Evolutionary conservation across 371 early-diverging fungal species (phyloP), one percentile per base, ranked within the genome.

Genomic region (Antonospora locustae): DNA sequence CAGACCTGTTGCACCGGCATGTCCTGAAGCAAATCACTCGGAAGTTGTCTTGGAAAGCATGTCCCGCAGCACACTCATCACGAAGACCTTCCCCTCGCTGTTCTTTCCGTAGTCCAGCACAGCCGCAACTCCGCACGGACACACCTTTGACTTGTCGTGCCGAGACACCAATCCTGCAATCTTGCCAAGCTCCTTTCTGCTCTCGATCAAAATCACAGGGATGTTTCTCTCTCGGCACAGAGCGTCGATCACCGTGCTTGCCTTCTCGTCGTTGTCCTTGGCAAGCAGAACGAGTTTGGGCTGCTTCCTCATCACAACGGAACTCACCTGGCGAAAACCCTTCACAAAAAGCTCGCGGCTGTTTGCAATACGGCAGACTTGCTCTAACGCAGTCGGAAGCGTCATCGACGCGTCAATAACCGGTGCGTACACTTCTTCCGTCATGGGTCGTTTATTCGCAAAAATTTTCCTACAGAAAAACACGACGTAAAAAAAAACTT

Each of bases 281-380:
- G 67, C 37, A 23, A 70, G 25, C 40, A 70, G 24, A 30, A 70
- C 61, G 30, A 70, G 22, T 17, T 51, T 36, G 27, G 64, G 41
- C 9, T 61, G 14, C 0, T 50, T 47, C 1, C 40, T 34, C n/a
- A 58, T 32, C 1, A 63, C 34, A 16, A 32, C 40, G 39, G 51
- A 57, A 11, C 34, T 25, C 11, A 45, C 41, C 43, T 70, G 60
- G 27, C 36, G 54, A 2, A 58, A 34, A 3, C 70, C 70, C 17
- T 40, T 23, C 16, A 25, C 41, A n/a, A 61, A 24, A 24, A 50
- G 54, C 14, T 58, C 51, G 41, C 64, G 50, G 17, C 46, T 63
- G 25, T 39, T 55, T 28, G 53, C 30, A 25, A 55, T 55, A 30
- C 32, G 32, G 40, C 59, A 56, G 7, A 58, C 61, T 47, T 66